Evolutionary conservation across 2,329 filamentous ascomycete species (phyloP).

Genomic region (Aspergillus tamarii): DNA sequence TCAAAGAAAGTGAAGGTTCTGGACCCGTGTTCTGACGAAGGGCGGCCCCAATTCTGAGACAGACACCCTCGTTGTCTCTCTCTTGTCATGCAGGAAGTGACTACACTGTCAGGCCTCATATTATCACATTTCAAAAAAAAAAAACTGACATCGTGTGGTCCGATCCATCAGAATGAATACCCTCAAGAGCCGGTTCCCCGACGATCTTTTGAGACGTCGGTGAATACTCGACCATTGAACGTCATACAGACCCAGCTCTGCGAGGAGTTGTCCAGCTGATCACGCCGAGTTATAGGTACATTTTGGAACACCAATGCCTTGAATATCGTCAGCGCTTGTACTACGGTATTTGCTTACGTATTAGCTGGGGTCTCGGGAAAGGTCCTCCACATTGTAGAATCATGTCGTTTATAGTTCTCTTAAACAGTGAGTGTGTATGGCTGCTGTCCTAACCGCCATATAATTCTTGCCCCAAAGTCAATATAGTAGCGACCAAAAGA

Average conservation of each 20-base stretch:
- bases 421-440: not conserved
- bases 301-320: not conserved
- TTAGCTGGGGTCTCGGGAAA: not conserved
- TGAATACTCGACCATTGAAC: not conserved
- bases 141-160: not conserved
- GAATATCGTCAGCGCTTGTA: not conserved
- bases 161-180: not conserved
- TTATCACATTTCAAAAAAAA: not conserved
- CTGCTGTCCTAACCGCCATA: not conserved
- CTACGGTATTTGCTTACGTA: not conserved
- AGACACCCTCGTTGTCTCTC: not conserved
- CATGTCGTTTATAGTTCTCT: not conserved
- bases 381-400: not conserved
- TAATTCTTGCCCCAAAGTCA: not conserved
- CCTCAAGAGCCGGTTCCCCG: not conserved
- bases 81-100: not conserved
- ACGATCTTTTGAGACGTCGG: not conserved
- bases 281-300: not conserved
- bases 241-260: not conserved
- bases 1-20: not conserved
- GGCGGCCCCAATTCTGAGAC: not conserved
- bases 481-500: not conserved
- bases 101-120: not conserved
- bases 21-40: not conserved
- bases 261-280: not conserved